phyloP scores from a whole-genome alignment of 129 eudicot genomes.

The Arctium minus region DNA sequence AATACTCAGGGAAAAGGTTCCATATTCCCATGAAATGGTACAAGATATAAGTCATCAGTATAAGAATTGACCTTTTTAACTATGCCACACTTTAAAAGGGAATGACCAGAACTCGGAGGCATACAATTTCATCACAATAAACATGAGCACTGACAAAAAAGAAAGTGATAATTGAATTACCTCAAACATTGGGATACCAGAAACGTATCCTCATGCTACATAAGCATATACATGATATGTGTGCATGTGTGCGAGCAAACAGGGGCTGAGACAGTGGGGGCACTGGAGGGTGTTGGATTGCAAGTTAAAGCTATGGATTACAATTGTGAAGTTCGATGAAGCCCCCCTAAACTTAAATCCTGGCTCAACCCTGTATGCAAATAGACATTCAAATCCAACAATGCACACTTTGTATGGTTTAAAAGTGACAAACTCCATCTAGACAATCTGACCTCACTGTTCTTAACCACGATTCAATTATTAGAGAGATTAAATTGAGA shows the following conservation, averaged over 20 bases:
- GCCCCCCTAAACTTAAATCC: neutral
- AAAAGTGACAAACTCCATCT: neutral
- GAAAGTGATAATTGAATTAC: neutral
- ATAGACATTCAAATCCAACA: neutral
- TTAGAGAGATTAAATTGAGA: neutral
- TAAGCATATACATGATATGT: too few relatives aligned
- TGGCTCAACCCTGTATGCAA: neutral
- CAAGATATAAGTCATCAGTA: too few relatives aligned
- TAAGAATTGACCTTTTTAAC: neutral
- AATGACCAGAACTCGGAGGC: neutral
- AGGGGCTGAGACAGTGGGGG: too few relatives aligned
- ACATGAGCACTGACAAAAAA: neutral
- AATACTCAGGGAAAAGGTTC: too few relatives aligned
- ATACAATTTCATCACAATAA: neutral
- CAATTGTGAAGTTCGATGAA: too few relatives aligned
- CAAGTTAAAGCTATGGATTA: too few relatives aligned
- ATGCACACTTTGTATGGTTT: neutral
- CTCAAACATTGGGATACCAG: constrained; percentile 21
- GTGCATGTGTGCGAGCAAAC: too few relatives aligned
- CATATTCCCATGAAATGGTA: too few relatives aligned
- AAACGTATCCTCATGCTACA: constrained; percentile 17
- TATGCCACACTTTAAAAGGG: neutral
- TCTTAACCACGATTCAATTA: neutral
- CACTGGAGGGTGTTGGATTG: too few relatives aligned
- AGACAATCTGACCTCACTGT: neutral